Percentiles rank a stretch among this genome's conserved stretches.
Conservation (phyloP, 495 filamentous ascomycete species). For the Staphylotrichum longicolle region DNA sequence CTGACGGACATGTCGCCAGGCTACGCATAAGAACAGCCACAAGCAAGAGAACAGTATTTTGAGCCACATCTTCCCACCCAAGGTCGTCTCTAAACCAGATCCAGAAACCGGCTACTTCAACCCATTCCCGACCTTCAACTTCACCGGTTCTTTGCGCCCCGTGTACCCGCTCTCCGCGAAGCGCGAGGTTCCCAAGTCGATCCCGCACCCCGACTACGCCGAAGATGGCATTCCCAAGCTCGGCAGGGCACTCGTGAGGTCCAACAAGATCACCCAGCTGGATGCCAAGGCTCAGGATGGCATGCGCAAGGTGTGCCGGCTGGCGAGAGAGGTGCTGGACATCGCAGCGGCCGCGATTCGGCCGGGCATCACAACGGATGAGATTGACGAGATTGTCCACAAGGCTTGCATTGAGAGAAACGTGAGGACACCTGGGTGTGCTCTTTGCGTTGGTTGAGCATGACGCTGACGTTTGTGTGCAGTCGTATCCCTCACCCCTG, state of each 20-base stretch:
- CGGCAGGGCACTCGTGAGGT: constrained; percentile 64
- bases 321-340: constrained; percentile 91
- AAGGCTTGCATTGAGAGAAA: constrained; percentile 91
- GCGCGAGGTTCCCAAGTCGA: constrained; percentile 73
- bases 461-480: constrained; percentile 21
- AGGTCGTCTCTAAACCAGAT: constrained; percentile 80
- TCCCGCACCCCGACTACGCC: constrained; percentile 82
- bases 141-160: constrained; percentile 75
- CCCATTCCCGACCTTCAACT: constrained; percentile 83
- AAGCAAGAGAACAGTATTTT: constrained; percentile 78
- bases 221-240: constrained; percentile 77
- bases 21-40: constrained; percentile 81
- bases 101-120: constrained; percentile 86
- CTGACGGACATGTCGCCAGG: constrained; percentile 45
- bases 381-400: constrained; percentile 94
- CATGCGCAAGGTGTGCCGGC: constrained; percentile 89
- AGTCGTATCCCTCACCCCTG: constrained; percentile 95
- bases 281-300: constrained; percentile 72
- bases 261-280: constrained; percentile 78
- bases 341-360: constrained; percentile 75
- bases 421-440: constrained; percentile 48
- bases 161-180: constrained; percentile 82
- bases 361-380: constrained; percentile 92
- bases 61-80: constrained; percentile 65
- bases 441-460: not conserved